Evolutionary conservation across 495 filamentous ascomycete genomes (phyloP), one percentile per base, ranked within the genome.

Genomic region (Hypoxylon fuscum): DNA sequence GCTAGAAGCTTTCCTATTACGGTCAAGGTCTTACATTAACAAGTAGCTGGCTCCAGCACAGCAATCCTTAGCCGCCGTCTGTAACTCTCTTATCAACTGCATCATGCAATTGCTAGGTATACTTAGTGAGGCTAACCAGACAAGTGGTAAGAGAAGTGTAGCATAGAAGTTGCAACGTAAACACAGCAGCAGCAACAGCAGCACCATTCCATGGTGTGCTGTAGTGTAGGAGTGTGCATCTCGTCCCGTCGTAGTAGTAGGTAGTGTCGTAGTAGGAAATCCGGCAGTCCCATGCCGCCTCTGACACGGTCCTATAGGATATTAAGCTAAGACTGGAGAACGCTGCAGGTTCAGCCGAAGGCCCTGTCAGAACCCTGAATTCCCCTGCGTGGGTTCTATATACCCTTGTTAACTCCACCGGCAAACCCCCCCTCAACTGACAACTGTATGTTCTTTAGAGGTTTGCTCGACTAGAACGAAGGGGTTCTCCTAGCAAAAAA

Each of bases 241-340:
- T 37, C 15, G 18, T 18, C n/a, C n/a, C 34, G 53, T 63, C 23
- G 59, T 63, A 53, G 53, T 53, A 48, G 43, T 27, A 61, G 46
- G 34, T 55, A 64, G 62, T 46, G 63, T 61, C 17, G 63, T 43
- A 66, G 63, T 29, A 66, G 63, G 63, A 66, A 60, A 53, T 53
- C 63, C 63, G 63, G 63, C 63, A 66, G 63, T 66, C 45, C 57
- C 63, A 52, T 61, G 63, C 63, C 63, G 63, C 29, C 48, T 21
- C 52, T 50, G 55, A 40, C 55, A 45, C 31, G 22, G 46, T 34
- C 63, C 57, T 61, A 66, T 66, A 61, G 63, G 63, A 61, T 61
- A 66, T 66, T 66, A 57, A 66, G 63, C 63, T 66, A 52, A 60
- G 56, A 35, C 61, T 61, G 63, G 63, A 61, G 63, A 66, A 61